A percentile compares a stretch with the other conserved stretches of the same genome.
These are phyloP conservation scores for Fremontodendron californicum DNA, from an alignment of 345 rosid species.

Conservation along the genomic window DNA sequence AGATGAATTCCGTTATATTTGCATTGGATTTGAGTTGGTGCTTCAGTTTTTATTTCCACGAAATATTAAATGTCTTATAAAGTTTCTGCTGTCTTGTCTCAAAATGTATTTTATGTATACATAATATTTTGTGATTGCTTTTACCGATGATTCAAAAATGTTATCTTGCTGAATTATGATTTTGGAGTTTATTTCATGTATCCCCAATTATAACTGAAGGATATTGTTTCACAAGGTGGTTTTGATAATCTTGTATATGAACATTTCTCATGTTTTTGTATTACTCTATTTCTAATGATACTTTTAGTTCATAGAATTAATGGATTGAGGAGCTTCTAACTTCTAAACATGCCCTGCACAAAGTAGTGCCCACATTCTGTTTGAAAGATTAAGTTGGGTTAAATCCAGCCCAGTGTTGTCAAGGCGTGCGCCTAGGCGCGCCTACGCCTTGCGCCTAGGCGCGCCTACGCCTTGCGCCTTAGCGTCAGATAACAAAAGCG, in stretches of 20 bases:
- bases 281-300: too few relatives aligned
- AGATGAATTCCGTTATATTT: neutral
- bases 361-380: too few relatives aligned
- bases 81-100: neutral
- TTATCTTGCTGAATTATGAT: neutral
- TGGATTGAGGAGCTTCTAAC: neutral
- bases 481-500: too few relatives aligned
- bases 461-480: too few relatives aligned
- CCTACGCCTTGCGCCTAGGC: too few relatives aligned
- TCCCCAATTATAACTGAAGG: neutral
- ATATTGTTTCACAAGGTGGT: neutral
- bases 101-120: neutral
- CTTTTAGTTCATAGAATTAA: neutral
- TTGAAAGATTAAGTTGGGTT: too few relatives aligned
- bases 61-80: neutral
- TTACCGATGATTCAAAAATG: neutral
- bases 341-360: too few relatives aligned
- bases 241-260: neutral
- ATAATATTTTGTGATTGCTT: neutral
- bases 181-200: neutral
- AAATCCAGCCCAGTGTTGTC: too few relatives aligned
- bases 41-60: neutral
- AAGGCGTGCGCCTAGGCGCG: too few relatives aligned
- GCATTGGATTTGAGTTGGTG: neutral
- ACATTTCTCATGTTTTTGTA: neutral